Base-by-base conservation (phyloP, 2,329 filamentous ascomycete genomes). In the Ceratocystis colombiana region DNA sequence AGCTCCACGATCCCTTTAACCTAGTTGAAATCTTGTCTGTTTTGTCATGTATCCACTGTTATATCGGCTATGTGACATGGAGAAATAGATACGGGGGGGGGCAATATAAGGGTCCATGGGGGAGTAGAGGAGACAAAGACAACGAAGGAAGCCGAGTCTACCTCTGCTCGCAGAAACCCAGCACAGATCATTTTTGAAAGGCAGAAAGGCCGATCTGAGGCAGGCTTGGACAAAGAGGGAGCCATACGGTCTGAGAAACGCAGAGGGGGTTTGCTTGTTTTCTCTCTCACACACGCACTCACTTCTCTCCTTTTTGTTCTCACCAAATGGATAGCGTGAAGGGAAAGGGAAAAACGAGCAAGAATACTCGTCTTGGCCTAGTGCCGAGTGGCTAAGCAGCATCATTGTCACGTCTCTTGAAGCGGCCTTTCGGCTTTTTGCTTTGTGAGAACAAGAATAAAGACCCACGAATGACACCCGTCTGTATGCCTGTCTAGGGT, bases 31-130 rank as follows among this genome's bases (percentile, higher is more conserved):
- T 25, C 48, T n/a, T n/a, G 48, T 25, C n/a, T 25, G 48, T 53
- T 8, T 25, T 25, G n/a, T 8, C 48, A 53, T 25, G n/a, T 20
- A 50, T 53, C n/a, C 48, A n/a, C 48, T n/a, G n/a, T 12, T 12
- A 53, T 53, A 53, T 25, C 48, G 22, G 48, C 48, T 53, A 25
- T 53, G n/a, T 53, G 48, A n/a, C 48, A 53, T 53, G 48, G n/a
- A 53, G 22, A n/a, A 53, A n/a, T 53, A 25, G 22, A 8, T 20
- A 53, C n/a, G 22, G n/a, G n/a, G n/a, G n/a, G n/a, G 48, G 22
- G 17, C 17, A 22, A 50, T 50, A 50, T 50, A n/a, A 50, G 10
- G 33, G 33, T 0, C 33, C 48, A 53, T 53, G 48, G 20, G 20
- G 20, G 48, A 12, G 20, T 2, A 25, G 7, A 22, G 12, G 15